phyloP scores from a whole-genome alignment of 768 basidiomycete species.

The Heimioporus sp. region DNA sequence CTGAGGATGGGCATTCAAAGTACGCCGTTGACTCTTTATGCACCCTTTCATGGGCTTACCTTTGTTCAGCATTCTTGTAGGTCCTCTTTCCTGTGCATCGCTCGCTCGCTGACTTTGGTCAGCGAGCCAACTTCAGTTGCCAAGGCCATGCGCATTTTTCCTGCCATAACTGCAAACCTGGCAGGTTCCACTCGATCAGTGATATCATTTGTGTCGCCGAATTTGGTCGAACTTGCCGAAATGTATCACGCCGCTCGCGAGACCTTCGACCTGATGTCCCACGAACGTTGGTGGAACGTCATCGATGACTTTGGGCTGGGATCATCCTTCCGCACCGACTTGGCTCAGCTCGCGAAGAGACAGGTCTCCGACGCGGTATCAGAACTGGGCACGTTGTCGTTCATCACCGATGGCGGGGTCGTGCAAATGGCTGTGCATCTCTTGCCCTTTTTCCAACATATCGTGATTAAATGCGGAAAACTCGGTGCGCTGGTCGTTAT shows the following conservation, averaged over 20 bases:
- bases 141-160: conserved; percentile 72
- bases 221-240: conserved; percentile 71
- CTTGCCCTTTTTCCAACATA: conserved; percentile 79
- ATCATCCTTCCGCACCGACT: conserved; percentile 59
- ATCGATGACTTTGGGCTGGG: conserved; percentile 68
- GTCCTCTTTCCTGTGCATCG: conserved; percentile 21
- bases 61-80: conserved; percentile 69
- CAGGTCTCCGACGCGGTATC: conserved; percentile 40
- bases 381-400: conserved; percentile 49
- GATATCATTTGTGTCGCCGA: conserved; percentile 79
- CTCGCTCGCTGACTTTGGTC: conserved; percentile 8
- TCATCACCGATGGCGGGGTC: conserved; percentile 67
- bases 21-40: conserved; percentile 32
- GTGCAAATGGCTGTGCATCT: conserved; percentile 80
- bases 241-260: conserved; percentile 51
- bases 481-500: conserved; percentile 64
- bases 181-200: conserved; percentile 38
- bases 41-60: conserved; percentile 3
- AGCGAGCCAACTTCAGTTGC: conserved; percentile 93
- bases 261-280: conserved; percentile 50
- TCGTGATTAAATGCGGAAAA: conserved; percentile 84
- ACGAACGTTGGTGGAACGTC: conserved; percentile 60
- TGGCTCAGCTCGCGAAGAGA: conserved; percentile 57
- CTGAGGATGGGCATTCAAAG: conserved; percentile 46
- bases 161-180: conserved; percentile 48